Percentiles rank a stretch among this genome's conserved stretches.
These are phyloP conservation scores for Penicillium sp. DNA, from an alignment of 2,329 filamentous ascomycete genomes.

Conservation along the genomic window DNA sequence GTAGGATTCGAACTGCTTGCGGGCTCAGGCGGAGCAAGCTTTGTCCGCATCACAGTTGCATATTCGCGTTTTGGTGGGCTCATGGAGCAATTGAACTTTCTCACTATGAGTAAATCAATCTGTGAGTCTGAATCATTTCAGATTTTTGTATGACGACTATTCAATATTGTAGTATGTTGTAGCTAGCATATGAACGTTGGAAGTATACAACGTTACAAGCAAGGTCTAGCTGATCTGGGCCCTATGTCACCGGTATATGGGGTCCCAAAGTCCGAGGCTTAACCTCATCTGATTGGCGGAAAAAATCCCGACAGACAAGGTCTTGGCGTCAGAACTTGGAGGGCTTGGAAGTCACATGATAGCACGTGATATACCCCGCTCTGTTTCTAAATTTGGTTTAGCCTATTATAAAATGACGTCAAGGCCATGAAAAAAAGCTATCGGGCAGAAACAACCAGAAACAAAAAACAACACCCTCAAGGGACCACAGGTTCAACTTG, in stretches of 20 bases:
- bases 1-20: not conserved
- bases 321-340: constrained; percentile 2
- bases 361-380: constrained; percentile 6
- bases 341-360: constrained; percentile 6
- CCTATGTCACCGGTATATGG: too few relatives aligned
- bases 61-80: not conserved
- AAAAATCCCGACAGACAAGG: not conserved
- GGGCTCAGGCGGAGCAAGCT: not conserved
- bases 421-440: not conserved
- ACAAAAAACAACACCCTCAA: too few relatives aligned
- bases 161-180: not conserved
- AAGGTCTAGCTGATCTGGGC: too few relatives aligned
- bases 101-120: not conserved
- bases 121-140: not conserved
- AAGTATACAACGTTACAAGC: not conserved
- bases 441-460: not conserved
- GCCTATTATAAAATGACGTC: constrained; percentile 15
- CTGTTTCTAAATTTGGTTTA: not conserved
- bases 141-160: not conserved
- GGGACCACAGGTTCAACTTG: not conserved
- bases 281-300: constrained; percentile 8
- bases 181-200: not conserved
- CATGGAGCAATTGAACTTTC: not conserved
- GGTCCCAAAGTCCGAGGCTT: too few relatives aligned
- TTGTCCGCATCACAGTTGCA: not conserved